A percentile compares a stretch with the other conserved stretches of the same genome.
Conservation (phyloP, 768 basidiomycete genomes). For the Tylopilus subfusipes region DNA sequence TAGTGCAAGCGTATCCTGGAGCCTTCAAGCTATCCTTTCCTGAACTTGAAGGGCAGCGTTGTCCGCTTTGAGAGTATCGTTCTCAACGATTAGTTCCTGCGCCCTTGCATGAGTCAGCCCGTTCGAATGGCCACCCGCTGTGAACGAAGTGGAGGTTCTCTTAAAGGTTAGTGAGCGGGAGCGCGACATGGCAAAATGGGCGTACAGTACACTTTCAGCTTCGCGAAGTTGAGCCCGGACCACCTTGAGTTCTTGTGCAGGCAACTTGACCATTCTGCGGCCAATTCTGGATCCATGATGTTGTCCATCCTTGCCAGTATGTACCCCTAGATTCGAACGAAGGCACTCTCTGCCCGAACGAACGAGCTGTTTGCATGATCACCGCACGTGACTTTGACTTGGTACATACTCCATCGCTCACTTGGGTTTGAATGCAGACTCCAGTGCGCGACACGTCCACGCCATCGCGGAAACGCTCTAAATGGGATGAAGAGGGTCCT, state of each 20-base stretch:
- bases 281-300: constrained; percentile 24
- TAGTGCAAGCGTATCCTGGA: constrained; percentile 11
- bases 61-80: constrained; percentile 20
- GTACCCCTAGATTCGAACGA: no score
- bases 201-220: constrained; percentile 22
- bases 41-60: constrained; percentile 19
- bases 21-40: constrained; percentile 9
- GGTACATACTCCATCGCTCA: background rate
- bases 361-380: no score
- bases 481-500: constrained; percentile 60
- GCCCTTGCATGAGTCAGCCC: no score
- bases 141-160: constrained; percentile 12
- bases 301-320: constrained; percentile 21
- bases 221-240: constrained; percentile 23
- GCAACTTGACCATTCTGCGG: constrained; percentile 26
- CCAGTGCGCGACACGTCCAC: constrained; percentile 37
- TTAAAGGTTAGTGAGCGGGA: constrained; percentile 1
- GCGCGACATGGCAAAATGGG: background rate
- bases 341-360: no score
- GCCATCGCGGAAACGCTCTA: constrained; percentile 70
- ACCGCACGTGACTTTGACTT: constrained; percentile 11
- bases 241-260: constrained; percentile 25
- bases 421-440: constrained; percentile 21
- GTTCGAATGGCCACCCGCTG: no score
- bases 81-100: no score